These are phyloP conservation scores for Phytophthora tubulina DNA, from an alignment of 352 stramenopile species.

Conservation along the genomic window DNA sequence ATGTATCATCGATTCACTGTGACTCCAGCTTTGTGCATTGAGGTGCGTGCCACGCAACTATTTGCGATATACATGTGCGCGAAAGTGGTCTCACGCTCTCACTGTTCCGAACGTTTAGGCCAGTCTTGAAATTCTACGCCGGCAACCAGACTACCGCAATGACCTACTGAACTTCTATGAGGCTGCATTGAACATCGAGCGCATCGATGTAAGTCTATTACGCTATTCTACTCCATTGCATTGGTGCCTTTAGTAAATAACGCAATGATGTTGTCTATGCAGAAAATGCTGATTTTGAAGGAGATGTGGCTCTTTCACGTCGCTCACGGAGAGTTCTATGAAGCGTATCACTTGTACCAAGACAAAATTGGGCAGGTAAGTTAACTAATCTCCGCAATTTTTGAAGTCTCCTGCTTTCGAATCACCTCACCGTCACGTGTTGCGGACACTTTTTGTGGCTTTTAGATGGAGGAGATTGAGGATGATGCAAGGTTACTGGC, in stretches of 20 bases:
- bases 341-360: conserved; percentile 82
- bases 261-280: conserved; percentile 6
- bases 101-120: conserved; percentile 43
- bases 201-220: conserved; percentile 56
- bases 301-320: conserved; percentile 82
- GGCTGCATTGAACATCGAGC: conserved; percentile 47
- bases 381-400: not conserved
- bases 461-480: conserved; percentile 52
- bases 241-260: conserved; percentile 7
- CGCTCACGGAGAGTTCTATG: conserved; percentile 78
- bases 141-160: conserved; percentile 58
- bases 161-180: conserved; percentile 71
- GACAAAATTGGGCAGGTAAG: conserved; percentile 74
- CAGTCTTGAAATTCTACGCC: conserved; percentile 81
- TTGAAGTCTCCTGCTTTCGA: not conserved
- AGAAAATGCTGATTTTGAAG: conserved; percentile 77
- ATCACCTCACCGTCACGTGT: conserved; percentile 5
- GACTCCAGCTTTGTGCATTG: conserved; percentile 65
- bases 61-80: not conserved
- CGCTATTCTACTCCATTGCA: not conserved
- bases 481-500: conserved; percentile 69
- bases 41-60: conserved; percentile 46
- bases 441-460: not conserved
- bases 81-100: conserved; percentile 2
- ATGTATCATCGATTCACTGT: conserved; percentile 78